Base-by-base conservation (phyloP, 2,329 filamentous ascomycete species). In the Thelonectria blattea region DNA sequence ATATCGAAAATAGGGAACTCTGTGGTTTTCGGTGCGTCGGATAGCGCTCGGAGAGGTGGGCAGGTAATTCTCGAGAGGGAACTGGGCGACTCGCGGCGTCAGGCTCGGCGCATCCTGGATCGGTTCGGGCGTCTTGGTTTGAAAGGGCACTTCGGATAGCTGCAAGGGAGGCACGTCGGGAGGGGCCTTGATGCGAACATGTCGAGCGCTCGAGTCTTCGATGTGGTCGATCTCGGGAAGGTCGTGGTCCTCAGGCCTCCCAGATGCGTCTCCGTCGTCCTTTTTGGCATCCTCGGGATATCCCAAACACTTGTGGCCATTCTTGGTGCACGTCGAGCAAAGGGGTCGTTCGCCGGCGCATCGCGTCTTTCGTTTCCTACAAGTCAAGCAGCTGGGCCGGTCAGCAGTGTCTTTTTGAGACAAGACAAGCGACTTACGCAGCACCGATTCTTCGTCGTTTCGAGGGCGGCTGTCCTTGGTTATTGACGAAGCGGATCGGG, bases 1-100 rank as follows among this genome's bases (percentile, higher is more conserved):
- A 75, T 95, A 96, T 61, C 93, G 84, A 70, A 96, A 96, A 73
- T 95, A 97, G 0, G 92, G 92, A 64, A 96, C 91, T 55, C 89
- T 85, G 70, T 90, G 80, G 62, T 85, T 80, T 73, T 84, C 81
- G 30, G 79, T 75, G 67, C 84, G 80, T 63, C 84, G 78, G 51
- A 81, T 75, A 11, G 78, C 69, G 1, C 82, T 64, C 3, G 68
- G 81, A 20, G 82, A 84, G 27, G 75, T 64, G 15, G 69, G 66
- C 2, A 62, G 45, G 39, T 72, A 71, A 43, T 71, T 70, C 7
- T 72, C 48, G 14, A 58, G 5, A 14, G 50, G 17, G 17, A 37
- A 48, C 15, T 56, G 61, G 6, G 47, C 41, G 32, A 60, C 56
- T 14, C 59, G 59, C 14, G 61, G 34, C 47, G 41, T 58, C 45